Evolutionary conservation across 2,329 filamentous ascomycete genomes (phyloP), one percentile per base, ranked within the genome.

Genomic region (Neodidymelliopsis sp.): DNA sequence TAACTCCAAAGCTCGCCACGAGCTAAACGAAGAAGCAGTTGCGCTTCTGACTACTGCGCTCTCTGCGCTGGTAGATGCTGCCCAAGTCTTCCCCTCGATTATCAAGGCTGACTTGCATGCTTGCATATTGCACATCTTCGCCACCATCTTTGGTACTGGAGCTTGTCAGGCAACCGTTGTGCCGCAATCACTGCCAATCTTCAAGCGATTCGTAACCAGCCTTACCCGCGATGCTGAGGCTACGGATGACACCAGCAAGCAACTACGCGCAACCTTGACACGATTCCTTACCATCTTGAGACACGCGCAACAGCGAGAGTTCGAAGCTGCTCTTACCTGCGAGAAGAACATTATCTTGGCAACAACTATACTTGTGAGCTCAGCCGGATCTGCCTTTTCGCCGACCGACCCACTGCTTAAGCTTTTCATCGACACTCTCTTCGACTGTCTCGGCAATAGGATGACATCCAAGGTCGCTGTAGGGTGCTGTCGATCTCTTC

Each of bases 61-160:
- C 2, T 89, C 92, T 51, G 90, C 94, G 1, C 83, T 99, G 2
- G 94, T 97, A 3, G 91, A 97, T 66, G 92, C 94, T 1, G 92
- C 94, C 6, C 90, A 95, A 54, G 91, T 97, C 12, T 99, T 99
- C 74, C 95, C 95, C 0, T 86, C 90, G 2, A 92, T 99, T 63
- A 99, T 99, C 77, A 94, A 94, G 69, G 93, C 91, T 8, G 94
- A 99, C 70, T 81, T 99, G 6, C 91, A 97, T 67, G 93, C 94
- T 28, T 97, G 93, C 66, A 96, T 97, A 59, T 84, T 99, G 38
- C 92, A 99, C 76, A 96, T 97, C 45, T 97, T 97, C 68, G 89
- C 90, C 43, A 96, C 91, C 0, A 94, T 96, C 48, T 82, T 99
- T 10, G 89, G 90, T 11, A 97, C 91, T 0, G 88, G 90, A 0